phyloP scores from a whole-genome alignment of 1,284 basidiomycete genomes.

The Fistulinella staudtii region DNA sequence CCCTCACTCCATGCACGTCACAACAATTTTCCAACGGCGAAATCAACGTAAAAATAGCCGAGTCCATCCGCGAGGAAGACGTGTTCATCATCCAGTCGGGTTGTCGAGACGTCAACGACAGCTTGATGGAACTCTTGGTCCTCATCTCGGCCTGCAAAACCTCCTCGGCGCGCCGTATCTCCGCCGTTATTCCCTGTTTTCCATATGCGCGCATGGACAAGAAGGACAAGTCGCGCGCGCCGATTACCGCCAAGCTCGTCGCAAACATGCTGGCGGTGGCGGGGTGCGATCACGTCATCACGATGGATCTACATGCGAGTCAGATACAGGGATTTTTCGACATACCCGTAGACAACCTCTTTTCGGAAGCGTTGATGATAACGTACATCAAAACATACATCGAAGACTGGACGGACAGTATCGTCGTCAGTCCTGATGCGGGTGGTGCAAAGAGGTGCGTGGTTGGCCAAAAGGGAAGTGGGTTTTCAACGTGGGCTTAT shows the following conservation, averaged over 20 bases:
- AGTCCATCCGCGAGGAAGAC: conserved; percentile 96
- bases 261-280: conserved; percentile 97
- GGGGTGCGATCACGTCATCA: conserved; percentile 98
- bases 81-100: conserved; percentile 94
- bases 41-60: conserved; percentile 88
- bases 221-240: conserved; percentile 95
- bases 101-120: conserved; percentile 76
- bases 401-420: conserved; percentile 81
- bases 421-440: conserved; percentile 96
- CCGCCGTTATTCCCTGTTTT: conserved; percentile 97
- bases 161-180: conserved; percentile 93
- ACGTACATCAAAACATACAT: conserved; percentile 89
- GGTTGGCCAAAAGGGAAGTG: background rate
- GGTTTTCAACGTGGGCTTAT: background rate
- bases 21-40: conserved; percentile 97
- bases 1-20: conserved; percentile 87
- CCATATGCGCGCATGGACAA: conserved; percentile 98
- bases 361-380: conserved; percentile 85
- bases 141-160: conserved; percentile 95
- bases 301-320: conserved; percentile 96
- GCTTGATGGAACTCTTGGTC: conserved; percentile 89
- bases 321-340: conserved; percentile 99
- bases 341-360: conserved; percentile 97
- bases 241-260: conserved; percentile 97
- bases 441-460: conserved; percentile 95